Evolutionary conservation across 1,139 yeast genomes (phyloP), one percentile per base, ranked within the genome.

Genomic region (Williopsis jadinii): DNA sequence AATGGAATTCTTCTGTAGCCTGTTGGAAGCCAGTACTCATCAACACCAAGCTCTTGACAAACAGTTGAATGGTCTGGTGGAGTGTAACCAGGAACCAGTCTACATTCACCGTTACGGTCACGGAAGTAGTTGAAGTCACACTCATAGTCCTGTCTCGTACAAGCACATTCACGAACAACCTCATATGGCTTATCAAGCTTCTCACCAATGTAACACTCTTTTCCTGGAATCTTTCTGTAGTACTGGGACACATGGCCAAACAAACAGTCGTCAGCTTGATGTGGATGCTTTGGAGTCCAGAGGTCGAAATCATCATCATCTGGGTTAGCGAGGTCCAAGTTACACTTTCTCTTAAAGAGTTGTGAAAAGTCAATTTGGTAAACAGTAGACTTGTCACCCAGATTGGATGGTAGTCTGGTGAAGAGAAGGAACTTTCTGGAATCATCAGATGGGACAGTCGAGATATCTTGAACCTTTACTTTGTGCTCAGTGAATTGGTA

Each of bases 361-460:
- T 70, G 68, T 3, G 81, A 67, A 62, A 94, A 92, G 58, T 92
- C 97, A 42, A 94, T 58, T 11, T 84, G 73, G 47, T 68, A 70
- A 0, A 81, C 67, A 12, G 66, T 57, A 2, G 72, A 61, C 31
- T 60, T 56, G 19, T 62, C 71, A 35, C 75, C 77, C 37, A 57
- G 60, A 9, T 51, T 44, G 1, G 60, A 44, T n/a, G 68, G 67
- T 6, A 63, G 56, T 40, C 62, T 60, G 8, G 73, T 71, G 47
- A 82, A 64, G 14, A 84, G 54, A 44, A 80, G 54, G 56, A 92
- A 90, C 55, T 82, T 81, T 48, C 90, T 68, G 3, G 95, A 78
- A 10, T 88, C 84, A 59, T 92, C 98, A 3, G 88, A 75, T 8
- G 97, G 97, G 30, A 88, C 92, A 1, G 97, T 92, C 1, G 92